A percentile compares a stretch with the other conserved stretches of the same genome.
Evolutionary conservation across 768 basidiomycete genomes (phyloP).

Genomic region (Trametes cingulata): DNA sequence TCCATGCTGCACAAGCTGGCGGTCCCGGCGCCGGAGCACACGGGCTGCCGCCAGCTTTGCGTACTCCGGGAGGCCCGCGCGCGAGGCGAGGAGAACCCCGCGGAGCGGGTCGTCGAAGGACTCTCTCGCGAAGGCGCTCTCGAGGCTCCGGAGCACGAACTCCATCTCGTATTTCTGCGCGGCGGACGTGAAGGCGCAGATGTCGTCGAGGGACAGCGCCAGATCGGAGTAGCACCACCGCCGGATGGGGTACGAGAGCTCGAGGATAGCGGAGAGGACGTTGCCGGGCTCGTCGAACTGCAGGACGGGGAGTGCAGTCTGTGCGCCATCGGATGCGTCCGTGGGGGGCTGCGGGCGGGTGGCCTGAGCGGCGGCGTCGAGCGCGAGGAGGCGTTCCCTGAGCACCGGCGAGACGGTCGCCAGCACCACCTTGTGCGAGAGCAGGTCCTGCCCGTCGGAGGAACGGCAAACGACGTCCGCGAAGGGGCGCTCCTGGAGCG

Average conservation of each 20-base stretch:
- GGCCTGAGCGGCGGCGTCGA: too few relatives aligned
- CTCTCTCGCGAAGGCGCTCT: background rate
- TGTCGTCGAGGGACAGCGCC: background rate
- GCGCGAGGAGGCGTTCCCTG: constrained; percentile 22
- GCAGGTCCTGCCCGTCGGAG: constrained; percentile 49
- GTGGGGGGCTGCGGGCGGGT: too few relatives aligned
- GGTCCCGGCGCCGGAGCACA: background rate
- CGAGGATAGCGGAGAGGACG: background rate
- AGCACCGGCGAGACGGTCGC: constrained; percentile 60
- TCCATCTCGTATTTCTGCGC: background rate
- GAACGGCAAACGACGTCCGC: constrained; percentile 53
- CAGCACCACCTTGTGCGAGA: constrained; percentile 51
- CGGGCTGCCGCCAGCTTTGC: background rate
- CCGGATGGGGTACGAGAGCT: background rate
- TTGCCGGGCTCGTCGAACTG: background rate
- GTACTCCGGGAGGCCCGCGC: background rate
- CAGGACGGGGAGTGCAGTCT: background rate
- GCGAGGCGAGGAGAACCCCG: background rate
- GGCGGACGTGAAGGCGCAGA: background rate
- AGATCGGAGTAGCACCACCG: background rate
- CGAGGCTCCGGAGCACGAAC: background rate
- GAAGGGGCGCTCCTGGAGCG: background rate
- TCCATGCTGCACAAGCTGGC: background rate
- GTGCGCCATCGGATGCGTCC: too few relatives aligned
- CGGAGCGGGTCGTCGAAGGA: background rate